A percentile compares a stretch with the other conserved stretches of the same genome.
phyloP scores from a whole-genome alignment of 176 grass and related monocot species.

The Raddia distichophylla region DNA sequence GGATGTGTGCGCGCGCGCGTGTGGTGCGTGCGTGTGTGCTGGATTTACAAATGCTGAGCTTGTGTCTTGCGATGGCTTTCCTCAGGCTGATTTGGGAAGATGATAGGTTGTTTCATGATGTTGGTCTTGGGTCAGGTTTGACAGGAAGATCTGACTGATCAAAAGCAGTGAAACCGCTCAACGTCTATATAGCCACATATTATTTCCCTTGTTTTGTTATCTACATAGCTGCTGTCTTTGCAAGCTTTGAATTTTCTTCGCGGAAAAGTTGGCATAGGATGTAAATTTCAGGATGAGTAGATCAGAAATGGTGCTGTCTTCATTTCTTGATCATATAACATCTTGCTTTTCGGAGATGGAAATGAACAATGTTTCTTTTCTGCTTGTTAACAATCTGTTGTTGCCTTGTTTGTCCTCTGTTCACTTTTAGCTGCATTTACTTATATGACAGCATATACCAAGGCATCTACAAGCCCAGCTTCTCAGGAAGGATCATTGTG shows the following conservation, averaged over 20 bases:
- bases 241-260: not conserved
- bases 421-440: slow-evolving; percentile 33
- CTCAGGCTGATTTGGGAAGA: slow-evolving; percentile 13
- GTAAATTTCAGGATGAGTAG: not conserved
- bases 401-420: not conserved
- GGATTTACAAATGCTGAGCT: not conserved
- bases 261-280: not conserved
- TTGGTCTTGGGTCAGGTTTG: not conserved
- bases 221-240: not conserved
- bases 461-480: slow-evolving; percentile 73
- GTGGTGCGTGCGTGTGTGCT: not conserved
- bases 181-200: no score
- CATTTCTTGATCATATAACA: not conserved
- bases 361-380: not conserved
- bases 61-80: not conserved
- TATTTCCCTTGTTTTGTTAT: not conserved
- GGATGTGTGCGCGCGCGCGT: not conserved
- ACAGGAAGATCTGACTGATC: not conserved
- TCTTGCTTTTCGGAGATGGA: slow-evolving; percentile 3
- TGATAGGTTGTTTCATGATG: slow-evolving; percentile 2
- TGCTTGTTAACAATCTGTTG: not conserved
- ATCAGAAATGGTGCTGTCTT: not conserved
- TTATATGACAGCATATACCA: slow-evolving; percentile 62
- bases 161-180: not conserved
- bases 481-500: slow-evolving; percentile 57